phyloP scores from a whole-genome alignment of 352 stramenopile genomes.

The Globisporangium radiosum region DNA sequence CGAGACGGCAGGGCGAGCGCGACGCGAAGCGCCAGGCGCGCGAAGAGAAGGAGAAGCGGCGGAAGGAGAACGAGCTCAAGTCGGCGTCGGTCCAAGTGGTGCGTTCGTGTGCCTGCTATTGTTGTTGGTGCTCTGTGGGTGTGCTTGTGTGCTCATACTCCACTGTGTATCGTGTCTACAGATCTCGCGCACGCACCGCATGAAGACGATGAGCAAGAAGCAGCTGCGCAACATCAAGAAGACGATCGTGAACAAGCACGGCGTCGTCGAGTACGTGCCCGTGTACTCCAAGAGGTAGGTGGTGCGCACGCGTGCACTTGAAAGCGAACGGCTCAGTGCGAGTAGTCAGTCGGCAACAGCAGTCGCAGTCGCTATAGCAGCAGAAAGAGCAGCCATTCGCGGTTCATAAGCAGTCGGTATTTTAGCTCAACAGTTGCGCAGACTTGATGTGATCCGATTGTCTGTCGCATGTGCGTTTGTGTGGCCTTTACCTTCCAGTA shows the following conservation, averaged over 20 bases:
- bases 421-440: too few relatives aligned
- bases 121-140: constrained; percentile 10
- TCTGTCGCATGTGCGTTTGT: too few relatives aligned
- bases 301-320: too few relatives aligned
- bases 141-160: neutral
- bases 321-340: neutral
- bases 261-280: constrained; percentile 84
- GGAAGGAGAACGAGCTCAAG: constrained; percentile 89
- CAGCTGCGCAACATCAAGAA: constrained; percentile 89
- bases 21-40: constrained; percentile 67
- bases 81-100: constrained; percentile 83
- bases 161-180: constrained; percentile 10
- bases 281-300: constrained; percentile 73
- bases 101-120: constrained; percentile 18
- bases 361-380: neutral
- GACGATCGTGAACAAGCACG: constrained; percentile 89
- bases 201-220: constrained; percentile 93
- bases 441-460: too few relatives aligned
- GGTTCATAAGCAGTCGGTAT: too few relatives aligned
- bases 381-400: too few relatives aligned
- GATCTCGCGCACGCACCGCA: constrained; percentile 80
- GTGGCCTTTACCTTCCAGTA: too few relatives aligned
- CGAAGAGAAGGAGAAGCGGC: constrained; percentile 84
- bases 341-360: neutral
- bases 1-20: constrained; percentile 57